A percentile compares a stretch with the other conserved stretches of the same genome.
phyloP scores from a whole-genome alignment of 2,329 filamentous ascomycete genomes.

The Stagonosporopsis tanaceti region DNA sequence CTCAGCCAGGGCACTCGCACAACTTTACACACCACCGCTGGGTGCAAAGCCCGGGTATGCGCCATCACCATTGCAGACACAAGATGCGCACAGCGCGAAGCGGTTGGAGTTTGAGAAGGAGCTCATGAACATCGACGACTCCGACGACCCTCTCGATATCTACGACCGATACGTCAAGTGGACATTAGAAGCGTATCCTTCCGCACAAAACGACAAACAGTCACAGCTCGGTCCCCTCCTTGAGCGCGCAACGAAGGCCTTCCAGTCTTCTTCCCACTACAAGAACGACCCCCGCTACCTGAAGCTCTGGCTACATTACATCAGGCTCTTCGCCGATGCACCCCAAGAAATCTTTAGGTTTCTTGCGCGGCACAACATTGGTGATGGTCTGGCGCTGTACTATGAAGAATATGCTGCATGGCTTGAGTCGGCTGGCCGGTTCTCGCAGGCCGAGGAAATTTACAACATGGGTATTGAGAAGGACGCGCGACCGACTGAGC shows the following conservation, averaged over 20 bases:
- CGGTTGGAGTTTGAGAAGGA: slow-evolving; percentile 88
- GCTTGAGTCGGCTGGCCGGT: slow-evolving; percentile 84
- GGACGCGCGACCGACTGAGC: slow-evolving; percentile 81
- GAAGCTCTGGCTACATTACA: slow-evolving; percentile 93
- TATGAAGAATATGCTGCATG: slow-evolving; percentile 97
- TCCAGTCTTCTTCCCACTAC: slow-evolving; percentile 85
- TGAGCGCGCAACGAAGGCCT: slow-evolving; percentile 90
- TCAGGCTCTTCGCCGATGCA: slow-evolving; percentile 89
- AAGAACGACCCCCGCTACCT: slow-evolving; percentile 95
- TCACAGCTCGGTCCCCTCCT: slow-evolving; percentile 90
- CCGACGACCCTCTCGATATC: slow-evolving; percentile 92
- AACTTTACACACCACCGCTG: slow-evolving; percentile 74
- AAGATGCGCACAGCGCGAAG: slow-evolving; percentile 79
- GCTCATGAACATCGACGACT: slow-evolving; percentile 78
- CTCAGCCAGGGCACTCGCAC: slow-evolving; percentile 86
- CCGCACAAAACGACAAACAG: slow-evolving; percentile 87
- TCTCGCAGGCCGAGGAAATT: slow-evolving; percentile 92
- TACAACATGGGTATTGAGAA: slow-evolving; percentile 89
- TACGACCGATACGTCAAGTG: slow-evolving; percentile 97
- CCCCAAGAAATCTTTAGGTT: slow-evolving; percentile 93
- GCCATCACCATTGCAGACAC: slow-evolving; percentile 70
- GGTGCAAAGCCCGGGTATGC: slow-evolving; percentile 57
- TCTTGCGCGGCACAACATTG: slow-evolving; percentile 85
- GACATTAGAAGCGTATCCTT: slow-evolving; percentile 94
- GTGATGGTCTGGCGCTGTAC: slow-evolving; percentile 85